These are phyloP conservation scores for Aureobasidium sp. DNA, from an alignment of 2,329 filamentous ascomycete genomes.

Conservation along the genomic window DNA sequence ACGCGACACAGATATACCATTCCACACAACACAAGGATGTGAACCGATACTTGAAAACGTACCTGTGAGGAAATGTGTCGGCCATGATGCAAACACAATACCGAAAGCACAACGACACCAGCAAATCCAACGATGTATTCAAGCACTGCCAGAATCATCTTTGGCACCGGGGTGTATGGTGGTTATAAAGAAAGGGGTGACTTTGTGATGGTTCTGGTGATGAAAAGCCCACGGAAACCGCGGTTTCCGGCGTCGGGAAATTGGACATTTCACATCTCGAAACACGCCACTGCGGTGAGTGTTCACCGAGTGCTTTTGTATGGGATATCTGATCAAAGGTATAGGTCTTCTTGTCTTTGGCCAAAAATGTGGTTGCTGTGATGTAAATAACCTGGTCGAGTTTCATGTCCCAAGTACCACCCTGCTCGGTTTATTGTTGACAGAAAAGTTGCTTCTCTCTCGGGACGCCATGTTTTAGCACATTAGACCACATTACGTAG, in stretches of 20 bases:
- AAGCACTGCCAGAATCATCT: background rate
- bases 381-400: no score
- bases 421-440: no score
- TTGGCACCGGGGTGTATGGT: background rate
- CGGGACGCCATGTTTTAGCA: no score
- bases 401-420: no score
- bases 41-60: background rate
- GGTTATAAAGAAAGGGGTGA: background rate
- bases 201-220: background rate
- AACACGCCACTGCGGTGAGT: background rate
- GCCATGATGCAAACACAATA: constrained; percentile 6
- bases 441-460: no score
- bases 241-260: background rate
- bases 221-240: background rate
- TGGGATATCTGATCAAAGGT: no score
- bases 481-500: no score
- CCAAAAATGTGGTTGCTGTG: no score
- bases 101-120: background rate
- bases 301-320: no score
- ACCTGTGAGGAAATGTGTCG: constrained; percentile 1
- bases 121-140: background rate
- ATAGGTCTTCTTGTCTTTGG: no score
- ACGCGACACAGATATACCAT: no score
- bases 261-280: background rate
- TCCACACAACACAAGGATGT: no score